Conservation (phyloP, 2,329 filamentous ascomycete genomes). For the Fusarium sp. region DNA sequence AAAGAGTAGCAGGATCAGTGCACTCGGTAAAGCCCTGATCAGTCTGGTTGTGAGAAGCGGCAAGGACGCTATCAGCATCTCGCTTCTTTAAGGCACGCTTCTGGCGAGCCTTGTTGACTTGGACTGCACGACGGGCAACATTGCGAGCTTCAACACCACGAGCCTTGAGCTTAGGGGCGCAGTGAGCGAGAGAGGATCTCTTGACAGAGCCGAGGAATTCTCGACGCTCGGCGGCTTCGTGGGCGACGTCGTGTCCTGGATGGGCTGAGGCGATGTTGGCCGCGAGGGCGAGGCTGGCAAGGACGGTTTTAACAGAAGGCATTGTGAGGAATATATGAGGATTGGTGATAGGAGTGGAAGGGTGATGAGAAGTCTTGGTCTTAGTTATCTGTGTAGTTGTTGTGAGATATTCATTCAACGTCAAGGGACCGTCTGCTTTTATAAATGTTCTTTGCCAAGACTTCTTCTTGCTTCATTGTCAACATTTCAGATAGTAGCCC, state of each 20-base stretch:
- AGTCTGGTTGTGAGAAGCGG: slow-evolving; percentile 54
- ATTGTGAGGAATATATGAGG: background rate
- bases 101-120: slow-evolving; percentile 56
- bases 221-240: slow-evolving; percentile 63
- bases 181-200: slow-evolving; percentile 59
- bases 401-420: background rate
- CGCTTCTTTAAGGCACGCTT: slow-evolving; percentile 52
- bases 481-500: background rate
- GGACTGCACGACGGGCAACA: slow-evolving; percentile 57
- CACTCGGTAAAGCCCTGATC: slow-evolving; percentile 48
- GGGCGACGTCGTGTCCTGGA: slow-evolving; percentile 61
- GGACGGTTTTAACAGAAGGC: slow-evolving; percentile 31
- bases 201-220: slow-evolving; percentile 55
- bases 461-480: background rate
- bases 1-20: slow-evolving; percentile 51
- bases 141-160: slow-evolving; percentile 60
- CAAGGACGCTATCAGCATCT: slow-evolving; percentile 50
- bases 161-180: slow-evolving; percentile 59
- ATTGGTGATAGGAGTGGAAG: background rate
- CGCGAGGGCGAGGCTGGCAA: slow-evolving; percentile 28
- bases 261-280: slow-evolving; percentile 52
- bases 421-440: background rate
- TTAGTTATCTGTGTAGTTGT: background rate
- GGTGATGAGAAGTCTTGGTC: no score
- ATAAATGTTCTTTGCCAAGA: background rate